Evolutionary conservation across 768 basidiomycete species (phyloP).

Genomic region (Phaeotremella skinneri): DNA sequence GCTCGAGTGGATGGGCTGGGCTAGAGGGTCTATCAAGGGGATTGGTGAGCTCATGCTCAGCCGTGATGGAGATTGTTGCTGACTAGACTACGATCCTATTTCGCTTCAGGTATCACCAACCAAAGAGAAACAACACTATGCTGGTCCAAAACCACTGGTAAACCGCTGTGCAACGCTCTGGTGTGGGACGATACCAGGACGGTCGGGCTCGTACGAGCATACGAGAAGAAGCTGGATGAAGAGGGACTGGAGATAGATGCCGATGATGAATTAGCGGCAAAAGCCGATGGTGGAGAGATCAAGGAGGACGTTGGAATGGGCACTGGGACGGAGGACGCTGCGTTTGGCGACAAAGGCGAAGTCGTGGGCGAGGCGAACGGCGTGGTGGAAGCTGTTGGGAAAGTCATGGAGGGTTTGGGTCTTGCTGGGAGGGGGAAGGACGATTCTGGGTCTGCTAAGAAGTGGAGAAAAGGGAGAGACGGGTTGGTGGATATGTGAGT

Average conservation of each 20-base stretch:
- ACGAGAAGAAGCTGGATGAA: slow-evolving; percentile 67
- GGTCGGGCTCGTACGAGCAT: slow-evolving; percentile 76
- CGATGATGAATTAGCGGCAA: slow-evolving; percentile 49
- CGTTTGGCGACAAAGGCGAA: slow-evolving; percentile 42
- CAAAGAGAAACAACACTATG: slow-evolving; percentile 94
- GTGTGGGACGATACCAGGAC: slow-evolving; percentile 98
- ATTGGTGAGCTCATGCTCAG: slow-evolving; percentile 65
- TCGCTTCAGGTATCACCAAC: slow-evolving; percentile 82
- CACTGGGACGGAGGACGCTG: slow-evolving; percentile 35
- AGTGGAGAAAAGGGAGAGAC: slow-evolving; percentile 42
- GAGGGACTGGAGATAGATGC: slow-evolving; percentile 74
- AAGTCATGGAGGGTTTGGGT: slow-evolving; percentile 35
- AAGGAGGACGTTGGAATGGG: slow-evolving; percentile 43
- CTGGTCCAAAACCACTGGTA: slow-evolving; percentile 87
- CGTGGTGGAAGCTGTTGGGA: slow-evolving; percentile 16
- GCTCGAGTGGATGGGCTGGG: slow-evolving; percentile 74
- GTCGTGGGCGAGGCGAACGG: slow-evolving; percentile 17
- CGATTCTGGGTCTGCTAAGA: slow-evolving; percentile 19
- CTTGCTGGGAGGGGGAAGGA: slow-evolving; percentile 35
- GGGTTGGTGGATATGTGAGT: slow-evolving; percentile 47
- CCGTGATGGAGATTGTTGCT: slow-evolving; percentile 5
- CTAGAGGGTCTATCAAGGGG: slow-evolving; percentile 77
- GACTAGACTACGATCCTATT: slow-evolving; percentile 3
- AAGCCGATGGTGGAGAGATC: slow-evolving; percentile 7
- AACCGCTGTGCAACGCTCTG: slow-evolving; percentile 69